A percentile compares a stretch with the other conserved stretches of the same genome.
Conservation (phyloP, 441 rosid species). For the Eutrema salsugineum region DNA sequence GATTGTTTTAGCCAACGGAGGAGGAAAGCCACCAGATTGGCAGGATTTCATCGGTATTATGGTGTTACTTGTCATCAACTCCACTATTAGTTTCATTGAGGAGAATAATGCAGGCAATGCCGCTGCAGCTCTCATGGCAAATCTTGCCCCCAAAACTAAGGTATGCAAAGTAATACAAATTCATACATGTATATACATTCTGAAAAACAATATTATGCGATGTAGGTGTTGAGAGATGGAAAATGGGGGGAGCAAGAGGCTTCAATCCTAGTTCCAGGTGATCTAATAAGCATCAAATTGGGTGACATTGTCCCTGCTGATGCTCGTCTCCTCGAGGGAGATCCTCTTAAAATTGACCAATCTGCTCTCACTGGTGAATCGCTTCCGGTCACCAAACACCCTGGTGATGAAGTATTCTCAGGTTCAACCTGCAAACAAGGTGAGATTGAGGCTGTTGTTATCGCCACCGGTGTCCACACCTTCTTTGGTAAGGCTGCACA, state of each 20-base stretch:
- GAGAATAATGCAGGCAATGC: constrained; percentile 97
- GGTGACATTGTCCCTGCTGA: constrained; percentile 95
- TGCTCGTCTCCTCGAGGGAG: constrained; percentile 91
- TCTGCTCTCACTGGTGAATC: constrained; percentile 94
- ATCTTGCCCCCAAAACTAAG: constrained; percentile 93
- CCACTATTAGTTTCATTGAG: constrained; percentile 89
- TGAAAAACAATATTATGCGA: background rate
- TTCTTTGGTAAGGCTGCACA: constrained; percentile 98
- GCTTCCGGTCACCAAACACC: constrained; percentile 66
- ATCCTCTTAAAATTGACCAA: constrained; percentile 89
- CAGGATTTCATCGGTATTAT: constrained; percentile 83
- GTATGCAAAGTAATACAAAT: constrained; percentile 25
- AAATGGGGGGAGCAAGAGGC: constrained; percentile 91
- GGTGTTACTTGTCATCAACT: constrained; percentile 72
- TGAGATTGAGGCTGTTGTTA: constrained; percentile 89
- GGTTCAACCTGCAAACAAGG: constrained; percentile 98
- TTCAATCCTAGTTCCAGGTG: constrained; percentile 84
- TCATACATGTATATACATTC: background rate
- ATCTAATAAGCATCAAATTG: constrained; percentile 78
- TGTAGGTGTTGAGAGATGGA: constrained; percentile 78
- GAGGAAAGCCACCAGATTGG: constrained; percentile 90
- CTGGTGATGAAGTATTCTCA: constrained; percentile 73
- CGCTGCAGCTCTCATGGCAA: constrained; percentile 94
- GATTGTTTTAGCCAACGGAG: constrained; percentile 87
- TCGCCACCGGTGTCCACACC: constrained; percentile 92